These are phyloP conservation scores for Eutrema japonicum DNA, from an alignment of 345 rosid species.

Conservation along the genomic window DNA sequence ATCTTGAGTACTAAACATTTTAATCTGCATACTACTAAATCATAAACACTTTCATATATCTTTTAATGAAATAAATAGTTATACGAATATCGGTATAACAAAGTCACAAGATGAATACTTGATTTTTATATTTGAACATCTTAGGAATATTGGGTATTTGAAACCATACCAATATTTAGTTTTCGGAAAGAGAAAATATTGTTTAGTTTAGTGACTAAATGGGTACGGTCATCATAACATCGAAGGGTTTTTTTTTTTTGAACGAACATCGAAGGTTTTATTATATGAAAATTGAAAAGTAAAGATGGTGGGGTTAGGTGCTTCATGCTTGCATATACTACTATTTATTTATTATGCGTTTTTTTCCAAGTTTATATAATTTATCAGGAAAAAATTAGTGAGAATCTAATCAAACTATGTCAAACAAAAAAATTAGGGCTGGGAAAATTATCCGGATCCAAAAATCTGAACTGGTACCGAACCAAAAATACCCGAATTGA, in stretches of 20 bases:
- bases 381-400: neutral
- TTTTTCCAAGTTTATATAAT: constrained; percentile 19
- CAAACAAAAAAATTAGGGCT: no score
- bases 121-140: neutral
- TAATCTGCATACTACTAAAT: no score
- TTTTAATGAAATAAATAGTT: no score
- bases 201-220: neutral
- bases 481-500: no score
- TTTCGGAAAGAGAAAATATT: neutral
- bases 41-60: no score
- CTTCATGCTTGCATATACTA: constrained; percentile 17
- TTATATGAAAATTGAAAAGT: neutral
- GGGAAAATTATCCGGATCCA: no score
- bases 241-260: neutral
- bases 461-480: no score
- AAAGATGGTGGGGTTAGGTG: constrained; percentile 37
- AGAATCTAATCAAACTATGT: neutral
- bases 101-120: neutral
- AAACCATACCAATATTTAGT: neutral
- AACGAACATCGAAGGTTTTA: neutral
- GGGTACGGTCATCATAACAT: neutral
- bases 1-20: no score
- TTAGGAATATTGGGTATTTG: neutral
- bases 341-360: constrained; percentile 3
- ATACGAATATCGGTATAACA: neutral